A percentile compares a stretch with the other conserved stretches of the same genome.
phyloP scores from a whole-genome alignment of 1,139 yeast genomes.

The Hyphopichia khmerensis region DNA sequence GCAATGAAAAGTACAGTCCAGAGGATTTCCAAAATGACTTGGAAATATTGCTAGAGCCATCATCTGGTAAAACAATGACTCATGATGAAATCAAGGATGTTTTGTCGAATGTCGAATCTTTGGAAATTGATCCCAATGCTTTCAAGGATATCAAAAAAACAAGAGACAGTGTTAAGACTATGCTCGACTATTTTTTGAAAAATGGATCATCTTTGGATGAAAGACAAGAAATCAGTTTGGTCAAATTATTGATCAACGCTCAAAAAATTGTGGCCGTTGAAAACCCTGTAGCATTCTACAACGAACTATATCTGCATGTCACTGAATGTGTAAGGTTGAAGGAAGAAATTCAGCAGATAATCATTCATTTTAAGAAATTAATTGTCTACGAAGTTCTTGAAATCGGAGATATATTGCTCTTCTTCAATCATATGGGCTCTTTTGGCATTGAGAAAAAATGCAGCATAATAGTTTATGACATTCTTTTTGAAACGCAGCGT shows the following conservation, averaged over 20 bases:
- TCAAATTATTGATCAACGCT: slow-evolving; percentile 7
- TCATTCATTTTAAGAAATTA: slow-evolving; percentile 14
- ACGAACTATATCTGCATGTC: slow-evolving; percentile 9
- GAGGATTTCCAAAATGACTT: slow-evolving; percentile 30
- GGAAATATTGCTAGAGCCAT: slow-evolving; percentile 15
- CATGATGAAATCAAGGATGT: slow-evolving; percentile 18
- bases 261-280: slow-evolving; percentile 4
- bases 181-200: neutral
- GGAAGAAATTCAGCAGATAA: slow-evolving; percentile 4
- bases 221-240: slow-evolving; percentile 5
- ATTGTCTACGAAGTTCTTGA: slow-evolving; percentile 17
- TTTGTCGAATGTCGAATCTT: neutral
- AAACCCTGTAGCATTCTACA: slow-evolving; percentile 8
- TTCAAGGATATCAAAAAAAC: slow-evolving; percentile 1
- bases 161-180: neutral
- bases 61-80: slow-evolving; percentile 11
- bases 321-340: slow-evolving; percentile 4
- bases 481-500: slow-evolving; percentile 13
- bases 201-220: slow-evolving; percentile 4
- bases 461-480: slow-evolving; percentile 12
- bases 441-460: slow-evolving; percentile 1
- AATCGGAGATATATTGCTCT: slow-evolving; percentile 15
- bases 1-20: slow-evolving; percentile 21
- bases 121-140: neutral
- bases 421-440: slow-evolving; percentile 5